A percentile compares a stretch with the other conserved stretches of the same genome.
phyloP scores from a whole-genome alignment of 371 early-diverging fungal species.

The Mortierella sp. region DNA sequence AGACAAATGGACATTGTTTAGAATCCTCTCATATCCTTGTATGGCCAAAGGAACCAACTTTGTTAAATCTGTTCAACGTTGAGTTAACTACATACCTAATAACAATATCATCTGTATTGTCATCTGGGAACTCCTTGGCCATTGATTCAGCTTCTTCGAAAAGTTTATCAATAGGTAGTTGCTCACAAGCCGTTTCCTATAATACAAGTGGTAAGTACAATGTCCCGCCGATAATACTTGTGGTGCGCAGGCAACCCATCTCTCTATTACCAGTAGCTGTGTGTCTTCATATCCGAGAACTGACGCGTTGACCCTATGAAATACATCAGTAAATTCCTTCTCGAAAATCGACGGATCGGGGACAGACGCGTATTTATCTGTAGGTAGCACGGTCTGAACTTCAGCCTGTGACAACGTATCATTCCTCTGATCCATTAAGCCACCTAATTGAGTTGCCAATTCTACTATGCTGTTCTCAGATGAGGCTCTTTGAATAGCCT shows the following conservation, averaged over 20 bases:
- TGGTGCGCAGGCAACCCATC: no score
- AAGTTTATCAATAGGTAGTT: slow-evolving; percentile 62
- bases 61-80: not conserved
- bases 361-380: slow-evolving; percentile 4
- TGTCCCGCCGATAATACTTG: not conserved
- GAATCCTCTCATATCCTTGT: slow-evolving; percentile 1
- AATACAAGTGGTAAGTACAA: not conserved
- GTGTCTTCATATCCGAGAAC: slow-evolving; percentile 60
- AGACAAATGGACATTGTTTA: no score
- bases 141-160: slow-evolving; percentile 59
- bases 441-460: slow-evolving; percentile 13
- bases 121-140: slow-evolving; percentile 34
- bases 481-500: not conserved
- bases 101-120: slow-evolving; percentile 40
- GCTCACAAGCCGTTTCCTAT: slow-evolving; percentile 62
- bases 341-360: slow-evolving; percentile 43
- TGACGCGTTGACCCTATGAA: slow-evolving; percentile 16
- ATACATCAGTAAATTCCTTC: slow-evolving; percentile 20
- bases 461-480: not conserved
- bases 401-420: not conserved
- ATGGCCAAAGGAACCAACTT: not conserved
- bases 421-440: not conserved
- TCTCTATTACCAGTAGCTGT: slow-evolving; percentile 57
- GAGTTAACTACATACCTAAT: slow-evolving; percentile 22
- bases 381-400: not conserved